phyloP scores from a whole-genome alignment of 192 early-diverging fungal species.

The Linnemannia zychae region DNA sequence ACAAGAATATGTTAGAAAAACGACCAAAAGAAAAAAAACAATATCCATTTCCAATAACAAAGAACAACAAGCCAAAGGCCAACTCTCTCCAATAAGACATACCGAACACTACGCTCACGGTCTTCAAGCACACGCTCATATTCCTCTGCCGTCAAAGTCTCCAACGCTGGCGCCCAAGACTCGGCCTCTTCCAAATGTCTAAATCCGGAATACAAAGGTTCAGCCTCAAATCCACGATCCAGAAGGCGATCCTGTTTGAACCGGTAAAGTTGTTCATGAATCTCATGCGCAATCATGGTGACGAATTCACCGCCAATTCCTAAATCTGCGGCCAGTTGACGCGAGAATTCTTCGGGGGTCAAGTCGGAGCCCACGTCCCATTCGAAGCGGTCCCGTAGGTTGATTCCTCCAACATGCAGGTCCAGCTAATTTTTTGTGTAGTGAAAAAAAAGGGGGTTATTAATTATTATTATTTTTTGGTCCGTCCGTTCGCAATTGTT shows the following conservation, averaged over 20 bases:
- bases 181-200: conserved; percentile 63
- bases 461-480: background rate
- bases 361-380: conserved; percentile 85
- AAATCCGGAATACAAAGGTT: conserved; percentile 61
- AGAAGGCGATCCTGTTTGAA: conserved; percentile 67
- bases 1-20: background rate
- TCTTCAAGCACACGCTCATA: conserved; percentile 70
- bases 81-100: conserved; percentile 11
- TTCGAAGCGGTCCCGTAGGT: conserved; percentile 91
- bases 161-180: conserved; percentile 67
- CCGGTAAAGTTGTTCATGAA: conserved; percentile 80
- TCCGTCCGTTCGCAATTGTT: conserved; percentile 4
- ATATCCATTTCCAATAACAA: background rate
- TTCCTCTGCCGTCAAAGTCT: conserved; percentile 69
- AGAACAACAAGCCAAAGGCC: conserved; percentile 6
- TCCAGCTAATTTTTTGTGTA: conserved; percentile 68
- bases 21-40: too few species aligned
- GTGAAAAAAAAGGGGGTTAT: conserved; percentile 13
- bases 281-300: conserved; percentile 78
- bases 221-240: conserved; percentile 59
- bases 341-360: conserved; percentile 82
- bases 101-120: conserved; percentile 70
- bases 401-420: conserved; percentile 84
- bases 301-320: conserved; percentile 88
- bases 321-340: conserved; percentile 75